Conservation (phyloP, 257 asterid species). For the Fraxinus quadrangulata region DNA sequence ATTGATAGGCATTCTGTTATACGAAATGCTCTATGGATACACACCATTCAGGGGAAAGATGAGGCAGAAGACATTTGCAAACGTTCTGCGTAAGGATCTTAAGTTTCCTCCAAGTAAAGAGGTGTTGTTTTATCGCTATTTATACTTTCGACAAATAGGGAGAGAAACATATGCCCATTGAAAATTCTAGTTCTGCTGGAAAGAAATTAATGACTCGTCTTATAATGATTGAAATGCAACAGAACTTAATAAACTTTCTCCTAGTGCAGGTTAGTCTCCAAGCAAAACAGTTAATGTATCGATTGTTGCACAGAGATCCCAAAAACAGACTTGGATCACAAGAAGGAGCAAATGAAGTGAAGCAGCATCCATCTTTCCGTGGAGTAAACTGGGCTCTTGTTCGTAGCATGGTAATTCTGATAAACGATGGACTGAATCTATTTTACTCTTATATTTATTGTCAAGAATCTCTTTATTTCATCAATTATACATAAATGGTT, state of each 20-base stretch:
- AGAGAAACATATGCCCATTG: neutral
- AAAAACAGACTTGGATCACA: slow-evolving; percentile 85
- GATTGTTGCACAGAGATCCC: slow-evolving; percentile 90
- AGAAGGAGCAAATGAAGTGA: slow-evolving; percentile 91
- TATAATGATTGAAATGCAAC: neutral
- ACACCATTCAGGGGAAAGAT: slow-evolving; percentile 97
- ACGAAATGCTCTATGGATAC: slow-evolving; percentile 94
- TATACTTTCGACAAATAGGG: neutral
- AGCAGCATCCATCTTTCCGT: slow-evolving; percentile 85
- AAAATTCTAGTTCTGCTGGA: neutral
- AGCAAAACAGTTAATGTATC: slow-evolving; percentile 80
- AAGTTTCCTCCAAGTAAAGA: slow-evolving; percentile 84
- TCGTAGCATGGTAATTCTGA: slow-evolving; percentile 74
- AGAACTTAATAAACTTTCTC: slow-evolving; percentile 6
- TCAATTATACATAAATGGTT: neutral
- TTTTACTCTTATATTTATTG: neutral
- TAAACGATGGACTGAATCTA: neutral
- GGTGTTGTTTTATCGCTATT: slow-evolving; percentile 39
- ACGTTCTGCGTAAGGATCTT: slow-evolving; percentile 84
- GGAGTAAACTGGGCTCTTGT: slow-evolving; percentile 93
- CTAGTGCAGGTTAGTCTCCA: slow-evolving; percentile 75
- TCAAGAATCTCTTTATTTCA: slow-evolving; percentile 5
- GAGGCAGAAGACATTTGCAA: slow-evolving; percentile 93
- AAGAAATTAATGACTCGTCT: neutral
- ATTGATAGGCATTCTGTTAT: slow-evolving; percentile 73